These are phyloP conservation scores for Penicillium sclerotiorum DNA, from an alignment of 2,329 filamentous ascomycete species.

Conservation along the genomic window DNA sequence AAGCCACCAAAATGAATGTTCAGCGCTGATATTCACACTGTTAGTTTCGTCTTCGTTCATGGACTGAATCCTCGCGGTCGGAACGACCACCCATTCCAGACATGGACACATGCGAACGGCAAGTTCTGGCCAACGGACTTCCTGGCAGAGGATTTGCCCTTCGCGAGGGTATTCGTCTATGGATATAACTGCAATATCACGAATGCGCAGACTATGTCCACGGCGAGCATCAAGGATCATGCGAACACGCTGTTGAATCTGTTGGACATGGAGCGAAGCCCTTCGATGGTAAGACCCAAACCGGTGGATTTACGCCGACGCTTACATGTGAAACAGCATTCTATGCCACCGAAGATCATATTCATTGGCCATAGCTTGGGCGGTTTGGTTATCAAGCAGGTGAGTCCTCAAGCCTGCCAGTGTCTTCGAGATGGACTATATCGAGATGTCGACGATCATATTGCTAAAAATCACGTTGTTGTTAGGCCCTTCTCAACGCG, in stretches of 20 bases:
- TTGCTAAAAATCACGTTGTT: background rate
- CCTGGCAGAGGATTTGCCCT: constrained; percentile 29
- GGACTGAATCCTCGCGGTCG: constrained; percentile 34
- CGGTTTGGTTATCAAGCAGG: constrained; percentile 36
- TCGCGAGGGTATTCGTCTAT: constrained; percentile 35
- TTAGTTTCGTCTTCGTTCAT: constrained; percentile 36
- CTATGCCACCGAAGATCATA: constrained; percentile 31
- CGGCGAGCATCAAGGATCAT: constrained; percentile 37
- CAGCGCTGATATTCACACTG: background rate
- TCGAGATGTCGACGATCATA: too few species aligned
- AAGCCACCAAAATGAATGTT: too few species aligned
- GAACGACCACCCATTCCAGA: constrained; percentile 35
- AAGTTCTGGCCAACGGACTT: constrained; percentile 26
- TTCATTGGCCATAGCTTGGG: constrained; percentile 37
- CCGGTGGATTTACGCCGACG: background rate
- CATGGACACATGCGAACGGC: constrained; percentile 34
- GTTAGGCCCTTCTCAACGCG: constrained; percentile 36
- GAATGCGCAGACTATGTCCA: constrained; percentile 36
- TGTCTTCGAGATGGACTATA: too few species aligned
- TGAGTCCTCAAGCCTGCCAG: too few species aligned
- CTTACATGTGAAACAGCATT: constrained; percentile 7
- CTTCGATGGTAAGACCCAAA: constrained; percentile 21
- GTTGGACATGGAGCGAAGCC: constrained; percentile 33
- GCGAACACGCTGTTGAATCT: constrained; percentile 38
- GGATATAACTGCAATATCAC: constrained; percentile 38